Evolutionary conservation across 495 filamentous ascomycete species (phyloP), one percentile per base, ranked within the genome.

Genomic region (Penicillium malachiteum): DNA sequence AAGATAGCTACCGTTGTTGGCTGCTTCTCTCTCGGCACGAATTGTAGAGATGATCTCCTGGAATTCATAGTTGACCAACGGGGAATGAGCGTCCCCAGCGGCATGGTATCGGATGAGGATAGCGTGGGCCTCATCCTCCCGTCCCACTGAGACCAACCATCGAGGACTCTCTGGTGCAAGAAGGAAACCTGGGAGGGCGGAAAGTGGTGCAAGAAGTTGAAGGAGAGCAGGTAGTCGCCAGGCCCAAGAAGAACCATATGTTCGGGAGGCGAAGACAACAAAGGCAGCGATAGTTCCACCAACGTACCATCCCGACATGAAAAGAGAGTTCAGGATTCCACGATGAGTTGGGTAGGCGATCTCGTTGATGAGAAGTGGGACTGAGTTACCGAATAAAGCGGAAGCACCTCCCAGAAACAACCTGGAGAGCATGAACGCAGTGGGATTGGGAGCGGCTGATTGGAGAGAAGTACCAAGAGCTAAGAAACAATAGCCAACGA

Each of bases 281-380:
- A 59, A 69, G 0, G 59, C 65, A 0, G 66, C 67, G 58, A 71
- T 56, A n/a, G 80, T 70, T 41, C 79, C 80, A 30, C 86, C 85
- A 31, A 81, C 72, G 67, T 86, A 84, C 78, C 80, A 87, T 44
- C 81, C 71, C 44, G 74, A 82, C 73, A 86, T 86, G 68, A 84
- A 87, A n/a, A 86, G 70, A 16, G 79, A 78, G 31, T 79, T 87
- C 48, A 84, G 69, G 53, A 81, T 75, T 37, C 74, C 79, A 65
- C 84, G 82, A 51, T 87, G 83, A 59, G 83, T 77, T 21, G 84
- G 82, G 58, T 88, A 83, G 33, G 77, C 77, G 38, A 87, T 74
- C 67, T 88, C 84, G 16, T 81, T 85, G 48, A 87, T 69, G 55
- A 88, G 69, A 54, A 86, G 79, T 26, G 84, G 83, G 12, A 81